These are phyloP conservation scores for Leccinum uliginosum DNA, from an alignment of 768 basidiomycete genomes.

Conservation along the genomic window DNA sequence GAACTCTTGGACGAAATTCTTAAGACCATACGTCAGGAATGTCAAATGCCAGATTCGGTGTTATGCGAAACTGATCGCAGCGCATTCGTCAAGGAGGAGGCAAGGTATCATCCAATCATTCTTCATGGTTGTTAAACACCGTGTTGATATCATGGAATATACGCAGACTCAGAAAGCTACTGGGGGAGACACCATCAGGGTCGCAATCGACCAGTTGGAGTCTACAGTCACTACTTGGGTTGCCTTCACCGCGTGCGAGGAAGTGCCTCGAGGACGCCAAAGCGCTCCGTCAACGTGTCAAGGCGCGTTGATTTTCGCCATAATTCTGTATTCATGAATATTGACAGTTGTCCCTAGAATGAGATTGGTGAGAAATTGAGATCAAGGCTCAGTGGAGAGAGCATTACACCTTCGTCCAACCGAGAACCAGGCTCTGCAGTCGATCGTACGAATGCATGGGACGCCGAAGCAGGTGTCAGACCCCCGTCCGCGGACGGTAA, in stretches of 20 bases:
- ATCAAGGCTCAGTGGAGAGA: neutral
- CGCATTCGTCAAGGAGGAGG: conserved; percentile 1
- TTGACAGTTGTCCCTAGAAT: conserved; percentile 2
- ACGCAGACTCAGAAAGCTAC: neutral
- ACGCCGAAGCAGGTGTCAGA: neutral
- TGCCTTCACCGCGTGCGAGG: conserved; percentile 3
- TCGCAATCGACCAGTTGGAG: neutral
- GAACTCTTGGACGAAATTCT: neutral
- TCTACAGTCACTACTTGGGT: neutral
- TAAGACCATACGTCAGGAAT: neutral
- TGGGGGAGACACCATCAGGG: neutral
- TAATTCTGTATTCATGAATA: neutral
- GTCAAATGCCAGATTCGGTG: neutral
- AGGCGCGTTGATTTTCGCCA: neutral
- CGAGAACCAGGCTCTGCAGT: neutral
- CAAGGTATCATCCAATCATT: neutral
- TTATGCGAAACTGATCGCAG: conserved; percentile 4
- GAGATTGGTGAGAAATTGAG: neutral
- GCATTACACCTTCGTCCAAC: neutral
- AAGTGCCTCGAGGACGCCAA: conserved; percentile 3
- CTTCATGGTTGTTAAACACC: neutral
- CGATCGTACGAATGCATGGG: neutral
- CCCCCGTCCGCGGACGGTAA: neutral
- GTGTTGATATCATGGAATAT: neutral
- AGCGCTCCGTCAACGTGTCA: conserved; percentile 4